phyloP scores from a whole-genome alignment of 2,329 filamentous ascomycete genomes.

The Didymella segeticola region DNA sequence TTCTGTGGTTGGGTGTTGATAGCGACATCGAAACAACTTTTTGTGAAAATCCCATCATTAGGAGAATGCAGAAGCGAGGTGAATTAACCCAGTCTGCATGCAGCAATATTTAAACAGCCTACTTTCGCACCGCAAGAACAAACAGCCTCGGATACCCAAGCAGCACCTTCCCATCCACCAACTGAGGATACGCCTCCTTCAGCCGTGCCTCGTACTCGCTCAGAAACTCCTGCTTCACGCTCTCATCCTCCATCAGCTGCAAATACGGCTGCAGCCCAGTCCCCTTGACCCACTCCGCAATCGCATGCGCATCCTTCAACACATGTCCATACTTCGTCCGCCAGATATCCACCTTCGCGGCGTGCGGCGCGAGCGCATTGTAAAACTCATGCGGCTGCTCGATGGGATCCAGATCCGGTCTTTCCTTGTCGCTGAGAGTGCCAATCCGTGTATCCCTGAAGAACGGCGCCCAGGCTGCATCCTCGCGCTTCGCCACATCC shows the following conservation, averaged over 20 bases:
- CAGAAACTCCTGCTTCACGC: conserved; percentile 52
- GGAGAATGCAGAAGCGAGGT: no score
- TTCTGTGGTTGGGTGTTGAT: no score
- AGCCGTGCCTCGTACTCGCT: conserved; percentile 56
- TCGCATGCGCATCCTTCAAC: conserved; percentile 55
- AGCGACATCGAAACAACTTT: no score
- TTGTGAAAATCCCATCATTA: no score
- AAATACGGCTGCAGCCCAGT: conserved; percentile 64
- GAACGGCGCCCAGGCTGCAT: conserved; percentile 48
- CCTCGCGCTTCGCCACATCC: conserved; percentile 40
- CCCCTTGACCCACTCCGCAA: conserved; percentile 67
- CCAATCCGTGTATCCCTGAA: conserved; percentile 33
- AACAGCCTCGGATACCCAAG: conserved; percentile 65
- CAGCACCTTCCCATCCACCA: conserved; percentile 61
- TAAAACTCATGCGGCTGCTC: conserved; percentile 58
- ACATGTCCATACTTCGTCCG: conserved; percentile 62
- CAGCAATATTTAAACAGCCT: no score
- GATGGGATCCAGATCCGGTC: conserved; percentile 56
- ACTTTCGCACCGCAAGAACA: conserved; percentile 53
- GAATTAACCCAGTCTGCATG: no score
- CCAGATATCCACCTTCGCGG: conserved; percentile 59
- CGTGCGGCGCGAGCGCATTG: conserved; percentile 54
- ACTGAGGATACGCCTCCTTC: conserved; percentile 53
- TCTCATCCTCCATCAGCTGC: conserved; percentile 54
- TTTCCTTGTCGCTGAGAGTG: conserved; percentile 1